Percentiles rank a stretch among this genome's conserved stretches.
These are phyloP conservation scores for Plasmodium reichenowi DNA, from an alignment of 169 alveolate species.

Conservation along the genomic window DNA sequence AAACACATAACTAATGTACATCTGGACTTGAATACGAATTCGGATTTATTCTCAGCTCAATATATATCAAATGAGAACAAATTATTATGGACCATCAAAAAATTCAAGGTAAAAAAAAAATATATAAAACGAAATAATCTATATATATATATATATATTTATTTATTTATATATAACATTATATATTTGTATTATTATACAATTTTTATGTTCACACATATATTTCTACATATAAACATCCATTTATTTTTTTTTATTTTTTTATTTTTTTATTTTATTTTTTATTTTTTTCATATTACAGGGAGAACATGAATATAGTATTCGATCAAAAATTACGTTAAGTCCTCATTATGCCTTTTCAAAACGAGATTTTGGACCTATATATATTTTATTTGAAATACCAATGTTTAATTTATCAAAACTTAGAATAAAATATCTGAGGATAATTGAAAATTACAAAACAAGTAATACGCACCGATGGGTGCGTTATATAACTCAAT, in stretches of 20 bases:
- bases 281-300: slow-evolving; percentile 11
- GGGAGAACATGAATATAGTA: slow-evolving; percentile 62
- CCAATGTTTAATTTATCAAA: slow-evolving; percentile 96
- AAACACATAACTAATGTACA: slow-evolving; percentile 63
- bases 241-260: slow-evolving; percentile 16
- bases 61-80: slow-evolving; percentile 88
- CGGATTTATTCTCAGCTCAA: slow-evolving; percentile 79
- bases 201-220: no score
- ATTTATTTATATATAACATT: slow-evolving; percentile 19
- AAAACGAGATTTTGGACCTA: slow-evolving; percentile 93
- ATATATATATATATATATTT: slow-evolving; percentile 64
- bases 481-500: slow-evolving; percentile 96
- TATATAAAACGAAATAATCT: no score
- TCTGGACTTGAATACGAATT: slow-evolving; percentile 11
- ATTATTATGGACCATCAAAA: slow-evolving; percentile 93
- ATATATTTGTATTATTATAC: slow-evolving; percentile 32
- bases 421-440: slow-evolving; percentile 92
- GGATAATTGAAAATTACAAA: slow-evolving; percentile 90
- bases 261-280: slow-evolving; percentile 18
- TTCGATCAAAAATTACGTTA: slow-evolving; percentile 79
- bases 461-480: slow-evolving; percentile 93
- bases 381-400: slow-evolving; percentile 93
- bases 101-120: slow-evolving; percentile 88
- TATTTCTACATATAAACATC: not conserved
- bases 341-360: slow-evolving; percentile 80